Percentiles rank a stretch among this genome's conserved stretches.
Evolutionary conservation across 805 yeast genomes (phyloP).

Genomic region (Naumovozyma baii): DNA sequence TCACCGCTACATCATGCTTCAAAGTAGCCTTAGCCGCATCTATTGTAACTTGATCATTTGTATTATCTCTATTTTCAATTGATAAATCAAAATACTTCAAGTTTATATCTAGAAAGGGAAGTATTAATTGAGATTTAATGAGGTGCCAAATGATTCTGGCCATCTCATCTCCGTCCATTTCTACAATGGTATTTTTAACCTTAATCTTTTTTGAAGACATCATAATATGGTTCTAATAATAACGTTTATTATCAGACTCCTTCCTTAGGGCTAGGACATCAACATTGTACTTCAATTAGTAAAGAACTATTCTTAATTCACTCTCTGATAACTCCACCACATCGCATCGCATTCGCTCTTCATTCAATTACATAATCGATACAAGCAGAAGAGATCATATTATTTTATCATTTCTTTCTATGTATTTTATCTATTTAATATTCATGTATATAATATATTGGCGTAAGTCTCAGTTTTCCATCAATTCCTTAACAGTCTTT

Average conservation of each 20-base stretch:
- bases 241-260: no score
- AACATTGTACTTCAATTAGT: no score
- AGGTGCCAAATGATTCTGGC: slow-evolving; percentile 91
- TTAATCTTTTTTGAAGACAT: slow-evolving; percentile 43
- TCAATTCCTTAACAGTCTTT: slow-evolving; percentile 24
- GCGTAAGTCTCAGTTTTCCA: slow-evolving; percentile 19
- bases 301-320: no score
- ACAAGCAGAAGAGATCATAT: no score
- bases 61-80: slow-evolving; percentile 74
- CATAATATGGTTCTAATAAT: neutral
- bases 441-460: no score
- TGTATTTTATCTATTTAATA: no score
- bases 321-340: no score
- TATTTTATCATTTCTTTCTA: no score
- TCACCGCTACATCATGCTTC: slow-evolving; percentile 84
- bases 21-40: slow-evolving; percentile 86
- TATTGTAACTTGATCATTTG: slow-evolving; percentile 77
- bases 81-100: slow-evolving; percentile 87
- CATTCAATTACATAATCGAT: no score
- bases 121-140: slow-evolving; percentile 75
- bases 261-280: no score
- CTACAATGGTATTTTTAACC: slow-evolving; percentile 84
- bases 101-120: slow-evolving; percentile 77
- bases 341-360: no score
- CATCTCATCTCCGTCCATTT: slow-evolving; percentile 96